Evolutionary conservation across 2,329 filamentous ascomycete genomes (phyloP).

Genomic region (Sordariomycetes sp.): DNA sequence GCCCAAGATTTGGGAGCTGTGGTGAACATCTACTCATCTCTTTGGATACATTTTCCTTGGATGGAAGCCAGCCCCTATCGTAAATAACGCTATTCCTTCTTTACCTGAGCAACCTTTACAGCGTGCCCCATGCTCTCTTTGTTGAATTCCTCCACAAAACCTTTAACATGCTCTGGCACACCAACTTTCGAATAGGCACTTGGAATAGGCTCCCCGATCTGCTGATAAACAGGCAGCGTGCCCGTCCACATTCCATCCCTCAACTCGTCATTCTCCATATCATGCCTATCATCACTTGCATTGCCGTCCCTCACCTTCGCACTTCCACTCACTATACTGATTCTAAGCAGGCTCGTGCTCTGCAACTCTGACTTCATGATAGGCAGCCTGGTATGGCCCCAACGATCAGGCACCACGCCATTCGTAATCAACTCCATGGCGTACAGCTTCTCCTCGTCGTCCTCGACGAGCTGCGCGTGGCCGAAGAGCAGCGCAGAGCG

Average conservation of each 20-base stretch:
- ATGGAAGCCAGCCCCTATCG: too few relatives aligned
- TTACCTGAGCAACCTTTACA: constrained; percentile 14
- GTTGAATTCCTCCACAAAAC: constrained; percentile 30
- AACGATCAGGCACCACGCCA: constrained; percentile 59
- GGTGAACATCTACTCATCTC: constrained; percentile 40
- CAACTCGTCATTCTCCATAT: constrained; percentile 33
- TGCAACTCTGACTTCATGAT: constrained; percentile 67
- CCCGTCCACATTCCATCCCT: constrained; percentile 43
- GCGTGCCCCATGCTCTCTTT: constrained; percentile 17
- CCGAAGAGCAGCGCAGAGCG: constrained; percentile 73
- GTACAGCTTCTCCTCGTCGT: constrained; percentile 62
- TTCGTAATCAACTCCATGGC: constrained; percentile 75
- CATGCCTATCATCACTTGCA: constrained; percentile 44
- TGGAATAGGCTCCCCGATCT: constrained; percentile 54
- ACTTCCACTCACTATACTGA: constrained; percentile 61
- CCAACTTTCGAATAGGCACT: constrained; percentile 49
- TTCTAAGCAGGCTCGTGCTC: constrained; percentile 62
- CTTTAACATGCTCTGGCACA: constrained; percentile 52
- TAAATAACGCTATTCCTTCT: constrained; percentile 8
- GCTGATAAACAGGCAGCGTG: constrained; percentile 53
- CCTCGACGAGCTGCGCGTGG: constrained; percentile 57
- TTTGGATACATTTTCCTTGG: not conserved
- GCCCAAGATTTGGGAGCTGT: constrained; percentile 73
- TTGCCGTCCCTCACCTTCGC: constrained; percentile 64
- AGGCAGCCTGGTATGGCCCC: constrained; percentile 59